These are phyloP conservation scores for Opeltia flavorubescens DNA, from an alignment of 495 filamentous ascomycete genomes.

Conservation along the genomic window DNA sequence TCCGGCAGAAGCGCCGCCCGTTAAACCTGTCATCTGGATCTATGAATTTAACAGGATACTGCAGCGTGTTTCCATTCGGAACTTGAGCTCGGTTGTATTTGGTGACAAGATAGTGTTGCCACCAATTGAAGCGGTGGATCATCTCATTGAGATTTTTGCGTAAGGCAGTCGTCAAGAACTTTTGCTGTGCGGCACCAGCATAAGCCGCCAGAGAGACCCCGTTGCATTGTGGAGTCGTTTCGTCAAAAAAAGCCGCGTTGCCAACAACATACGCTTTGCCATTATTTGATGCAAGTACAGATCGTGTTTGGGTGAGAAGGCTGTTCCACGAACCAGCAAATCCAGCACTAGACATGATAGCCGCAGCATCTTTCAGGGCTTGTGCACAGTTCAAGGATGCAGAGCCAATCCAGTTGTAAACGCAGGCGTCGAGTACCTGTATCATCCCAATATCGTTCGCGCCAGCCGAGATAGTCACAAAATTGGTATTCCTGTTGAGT, in stretches of 20 bases:
- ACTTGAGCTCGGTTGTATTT: background rate
- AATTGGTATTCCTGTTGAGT: background rate
- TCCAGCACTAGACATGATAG: background rate
- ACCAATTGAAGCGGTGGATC: conserved; percentile 4
- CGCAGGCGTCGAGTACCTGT: background rate
- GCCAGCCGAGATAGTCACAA: background rate
- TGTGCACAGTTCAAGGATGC: background rate
- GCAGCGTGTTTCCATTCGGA: background rate
- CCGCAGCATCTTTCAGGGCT: background rate
- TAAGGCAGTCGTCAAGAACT: background rate
- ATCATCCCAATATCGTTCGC: background rate
- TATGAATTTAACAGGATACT: background rate
- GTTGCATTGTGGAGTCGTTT: background rate
- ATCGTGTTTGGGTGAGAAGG: background rate
- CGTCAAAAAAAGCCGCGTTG: background rate
- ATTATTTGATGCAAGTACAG: background rate
- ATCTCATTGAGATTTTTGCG: conserved; percentile 2
- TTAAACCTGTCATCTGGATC: background rate
- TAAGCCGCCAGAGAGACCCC: background rate
- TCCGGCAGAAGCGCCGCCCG: background rate
- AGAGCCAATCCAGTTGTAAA: background rate
- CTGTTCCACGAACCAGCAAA: background rate
- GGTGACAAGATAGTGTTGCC: background rate
- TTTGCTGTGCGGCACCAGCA: background rate
- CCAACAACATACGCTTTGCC: background rate